Conservation (phyloP, 306 rosid genomes). For the Sindora glabra region DNA sequence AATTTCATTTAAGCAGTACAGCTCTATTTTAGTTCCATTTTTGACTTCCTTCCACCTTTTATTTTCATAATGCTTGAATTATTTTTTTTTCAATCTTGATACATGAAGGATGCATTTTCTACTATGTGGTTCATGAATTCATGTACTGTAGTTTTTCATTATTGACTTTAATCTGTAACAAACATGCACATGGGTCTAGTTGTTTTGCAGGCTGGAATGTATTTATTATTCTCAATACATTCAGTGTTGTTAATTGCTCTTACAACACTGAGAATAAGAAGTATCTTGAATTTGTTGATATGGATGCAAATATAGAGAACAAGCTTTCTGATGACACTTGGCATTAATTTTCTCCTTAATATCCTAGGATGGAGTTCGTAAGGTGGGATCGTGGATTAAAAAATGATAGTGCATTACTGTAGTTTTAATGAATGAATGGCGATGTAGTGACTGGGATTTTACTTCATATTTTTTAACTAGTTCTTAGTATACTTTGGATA, state of each 20-base stretch:
- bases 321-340: too few species aligned
- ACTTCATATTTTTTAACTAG: too few species aligned
- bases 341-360: constrained; percentile 4
- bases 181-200: background rate
- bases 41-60: too few species aligned
- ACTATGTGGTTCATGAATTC: background rate
- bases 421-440: too few species aligned
- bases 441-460: too few species aligned
- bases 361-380: background rate
- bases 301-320: too few species aligned
- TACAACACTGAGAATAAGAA: background rate
- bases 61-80: too few species aligned
- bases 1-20: constrained; percentile 8
- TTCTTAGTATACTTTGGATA: too few species aligned
- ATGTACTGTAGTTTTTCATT: background rate
- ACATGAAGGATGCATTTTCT: background rate
- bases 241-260: background rate
- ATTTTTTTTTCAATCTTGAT: background rate
- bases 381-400: background rate
- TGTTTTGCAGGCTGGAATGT: background rate
- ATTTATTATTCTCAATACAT: background rate
- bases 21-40: too few species aligned
- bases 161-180: background rate
- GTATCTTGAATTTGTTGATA: background rate
- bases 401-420: background rate